Conservation (phyloP, 192 early-diverging fungal species). For the Backusella mclennaniae region DNA sequence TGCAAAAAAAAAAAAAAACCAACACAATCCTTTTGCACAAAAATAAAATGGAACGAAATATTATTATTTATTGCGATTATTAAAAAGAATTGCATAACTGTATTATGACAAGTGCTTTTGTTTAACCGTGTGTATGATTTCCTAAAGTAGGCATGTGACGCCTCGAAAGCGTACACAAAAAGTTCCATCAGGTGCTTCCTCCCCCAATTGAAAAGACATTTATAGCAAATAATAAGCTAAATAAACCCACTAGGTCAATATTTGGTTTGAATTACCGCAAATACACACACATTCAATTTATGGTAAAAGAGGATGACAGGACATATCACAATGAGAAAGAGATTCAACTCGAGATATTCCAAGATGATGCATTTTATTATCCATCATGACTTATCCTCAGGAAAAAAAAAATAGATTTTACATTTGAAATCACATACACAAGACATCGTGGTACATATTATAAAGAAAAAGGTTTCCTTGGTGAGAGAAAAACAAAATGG, state of each 20-base stretch:
- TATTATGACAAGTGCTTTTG: background rate
- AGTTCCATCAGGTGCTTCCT: background rate
- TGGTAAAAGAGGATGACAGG: background rate
- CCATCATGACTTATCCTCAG: background rate
- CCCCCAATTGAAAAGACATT: background rate
- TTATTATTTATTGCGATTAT: background rate
- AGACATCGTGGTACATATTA: background rate
- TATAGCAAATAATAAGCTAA: background rate
- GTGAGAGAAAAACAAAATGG: background rate
- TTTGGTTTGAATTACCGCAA: background rate
- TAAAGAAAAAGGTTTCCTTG: background rate
- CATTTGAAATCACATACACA: background rate
- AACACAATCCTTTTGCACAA: background rate
- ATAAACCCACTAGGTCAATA: background rate
- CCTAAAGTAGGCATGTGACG: conserved; percentile 11
- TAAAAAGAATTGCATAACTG: background rate
- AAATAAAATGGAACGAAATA: background rate
- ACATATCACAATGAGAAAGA: background rate
- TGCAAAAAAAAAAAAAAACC: background rate
- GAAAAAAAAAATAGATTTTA: background rate
- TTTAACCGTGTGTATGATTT: background rate
- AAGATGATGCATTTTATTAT: background rate
- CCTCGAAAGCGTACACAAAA: background rate
- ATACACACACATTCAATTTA: background rate
- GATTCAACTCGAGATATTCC: background rate